Conservation (phyloP, 129 eudicot genomes). For the Centaurea solstitialis region DNA sequence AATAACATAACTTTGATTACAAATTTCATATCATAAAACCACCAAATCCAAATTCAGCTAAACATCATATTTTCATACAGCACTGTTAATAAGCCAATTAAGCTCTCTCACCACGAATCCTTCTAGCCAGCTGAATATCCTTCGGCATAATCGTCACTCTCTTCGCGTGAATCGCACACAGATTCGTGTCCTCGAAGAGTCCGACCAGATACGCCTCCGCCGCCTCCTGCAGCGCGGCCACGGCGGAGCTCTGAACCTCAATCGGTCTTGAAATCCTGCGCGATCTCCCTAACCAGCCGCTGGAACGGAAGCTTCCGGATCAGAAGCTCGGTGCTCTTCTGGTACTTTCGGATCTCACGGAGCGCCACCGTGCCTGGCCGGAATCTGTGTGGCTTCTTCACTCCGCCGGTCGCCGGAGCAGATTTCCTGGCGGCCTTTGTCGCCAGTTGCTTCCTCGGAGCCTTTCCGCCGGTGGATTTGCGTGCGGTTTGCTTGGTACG, state of each 20-base stretch:
- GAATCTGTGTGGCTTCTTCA: too few relatives aligned
- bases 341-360: conserved; percentile 5
- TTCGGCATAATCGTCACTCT: conserved; percentile 33
- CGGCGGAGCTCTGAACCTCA: not conserved
- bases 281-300: not conserved
- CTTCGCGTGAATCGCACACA: conserved; percentile 6
- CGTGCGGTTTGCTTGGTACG: conserved; percentile 40
- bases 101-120: conserved; percentile 41
- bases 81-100: too few relatives aligned
- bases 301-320: conserved; percentile 21
- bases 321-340: not conserved
- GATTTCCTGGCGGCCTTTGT: conserved; percentile 30
- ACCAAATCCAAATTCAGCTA: too few relatives aligned
- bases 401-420: too few relatives aligned
- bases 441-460: conserved; percentile 36
- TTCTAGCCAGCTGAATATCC: conserved; percentile 36
- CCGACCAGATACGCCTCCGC: conserved; percentile 4
- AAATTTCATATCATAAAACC: too few relatives aligned
- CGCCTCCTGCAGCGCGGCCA: not conserved
- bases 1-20: too few relatives aligned
- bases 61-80: too few relatives aligned
- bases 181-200: not conserved
- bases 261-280: not conserved
- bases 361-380: conserved; percentile 29
- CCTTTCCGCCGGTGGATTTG: conserved; percentile 28